These are phyloP conservation scores for Alternaria ventricosa DNA, from an alignment of 2,329 filamentous ascomycete genomes.

Conservation along the genomic window DNA sequence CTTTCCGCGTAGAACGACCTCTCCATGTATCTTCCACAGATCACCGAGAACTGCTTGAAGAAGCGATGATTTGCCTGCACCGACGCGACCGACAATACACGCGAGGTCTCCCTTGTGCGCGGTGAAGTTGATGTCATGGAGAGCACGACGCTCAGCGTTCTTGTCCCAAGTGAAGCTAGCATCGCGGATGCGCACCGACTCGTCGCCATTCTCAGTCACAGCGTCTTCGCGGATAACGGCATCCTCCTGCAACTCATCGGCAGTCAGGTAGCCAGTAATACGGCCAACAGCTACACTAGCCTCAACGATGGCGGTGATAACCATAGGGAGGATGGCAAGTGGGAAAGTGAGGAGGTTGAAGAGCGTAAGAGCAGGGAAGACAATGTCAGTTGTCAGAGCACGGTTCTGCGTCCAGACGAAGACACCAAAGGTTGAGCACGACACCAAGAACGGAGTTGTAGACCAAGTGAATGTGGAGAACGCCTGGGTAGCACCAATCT, in stretches of 20 bases:
- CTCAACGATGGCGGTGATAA: slow-evolving; percentile 95
- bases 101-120: slow-evolving; percentile 92
- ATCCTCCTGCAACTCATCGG: slow-evolving; percentile 88
- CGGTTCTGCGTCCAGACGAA: slow-evolving; percentile 84
- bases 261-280: slow-evolving; percentile 81
- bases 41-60: slow-evolving; percentile 89
- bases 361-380: slow-evolving; percentile 89
- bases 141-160: slow-evolving; percentile 69
- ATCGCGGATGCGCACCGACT: slow-evolving; percentile 81
- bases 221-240: slow-evolving; percentile 75
- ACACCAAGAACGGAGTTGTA: slow-evolving; percentile 95
- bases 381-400: slow-evolving; percentile 89
- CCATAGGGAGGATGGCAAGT: slow-evolving; percentile 92
- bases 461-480: slow-evolving; percentile 98
- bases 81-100: slow-evolving; percentile 93
- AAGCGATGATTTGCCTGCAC: slow-evolving; percentile 91
- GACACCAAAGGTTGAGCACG: slow-evolving; percentile 93
- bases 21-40: slow-evolving; percentile 85
- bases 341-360: slow-evolving; percentile 98
- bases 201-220: slow-evolving; percentile 79
- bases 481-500: slow-evolving; percentile 92
- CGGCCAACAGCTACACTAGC: slow-evolving; percentile 90
- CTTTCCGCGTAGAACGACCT: slow-evolving; percentile 80
- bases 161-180: slow-evolving; percentile 96
- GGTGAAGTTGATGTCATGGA: slow-evolving; percentile 85